A percentile compares a stretch with the other conserved stretches of the same genome.
Evolutionary conservation across 1,139 yeast species (phyloP).

Genomic region (Arxiozyma slooffiae): DNA sequence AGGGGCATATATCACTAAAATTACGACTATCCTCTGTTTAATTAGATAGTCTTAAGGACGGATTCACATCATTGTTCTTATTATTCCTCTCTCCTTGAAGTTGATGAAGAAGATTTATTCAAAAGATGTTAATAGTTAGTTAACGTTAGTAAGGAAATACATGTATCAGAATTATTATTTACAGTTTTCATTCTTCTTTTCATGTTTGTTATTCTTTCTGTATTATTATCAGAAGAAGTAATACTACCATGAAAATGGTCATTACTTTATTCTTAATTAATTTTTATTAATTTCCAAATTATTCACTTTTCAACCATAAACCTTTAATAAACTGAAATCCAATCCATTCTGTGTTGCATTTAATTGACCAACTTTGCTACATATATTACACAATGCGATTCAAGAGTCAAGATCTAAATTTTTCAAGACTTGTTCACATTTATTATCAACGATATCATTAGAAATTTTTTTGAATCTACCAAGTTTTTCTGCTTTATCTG

Average conservation of each 20-base stretch:
- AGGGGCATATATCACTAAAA: neutral
- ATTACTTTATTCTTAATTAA: neutral
- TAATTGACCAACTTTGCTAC: slow-evolving; percentile 1
- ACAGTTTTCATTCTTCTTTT: neutral
- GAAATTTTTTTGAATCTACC: neutral
- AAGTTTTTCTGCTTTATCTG: neutral
- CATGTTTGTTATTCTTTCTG: neutral
- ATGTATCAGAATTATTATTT: neutral
- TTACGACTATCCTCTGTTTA: neutral
- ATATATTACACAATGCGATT: slow-evolving; percentile 3
- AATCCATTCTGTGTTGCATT: slow-evolving; percentile 3
- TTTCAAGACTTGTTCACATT: slow-evolving; percentile 9
- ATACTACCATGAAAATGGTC: neutral
- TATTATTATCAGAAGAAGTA: neutral
- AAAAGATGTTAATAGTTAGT: neutral
- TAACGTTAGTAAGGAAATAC: neutral
- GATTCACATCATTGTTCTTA: neutral
- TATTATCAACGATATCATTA: slow-evolving; percentile 3
- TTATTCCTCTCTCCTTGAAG: neutral
- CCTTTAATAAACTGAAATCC: neutral
- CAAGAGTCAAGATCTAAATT: slow-evolving; percentile 10
- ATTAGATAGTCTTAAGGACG: neutral
- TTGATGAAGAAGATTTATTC: neutral
- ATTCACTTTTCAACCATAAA: neutral
- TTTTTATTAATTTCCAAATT: neutral